These are phyloP conservation scores for Claviceps purpurea DNA, from an alignment of 2,329 filamentous ascomycete species.

Conservation along the genomic window DNA sequence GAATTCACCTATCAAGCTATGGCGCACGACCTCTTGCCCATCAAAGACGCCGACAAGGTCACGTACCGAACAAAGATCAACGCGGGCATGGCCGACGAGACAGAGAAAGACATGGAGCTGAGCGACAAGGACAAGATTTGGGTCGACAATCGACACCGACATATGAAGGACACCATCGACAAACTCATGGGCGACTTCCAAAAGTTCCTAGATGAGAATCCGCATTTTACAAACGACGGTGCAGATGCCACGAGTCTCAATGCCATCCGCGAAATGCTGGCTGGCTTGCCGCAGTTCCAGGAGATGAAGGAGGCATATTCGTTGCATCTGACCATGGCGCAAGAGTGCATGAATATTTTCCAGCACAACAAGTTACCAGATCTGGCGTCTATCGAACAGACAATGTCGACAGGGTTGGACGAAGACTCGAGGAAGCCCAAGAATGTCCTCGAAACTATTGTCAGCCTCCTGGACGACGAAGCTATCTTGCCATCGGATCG, in stretches of 20 bases:
- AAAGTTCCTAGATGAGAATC: constrained; percentile 80
- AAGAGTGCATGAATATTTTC: constrained; percentile 93
- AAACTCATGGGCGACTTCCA: constrained; percentile 88
- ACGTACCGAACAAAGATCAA: constrained; percentile 73
- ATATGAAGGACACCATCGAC: constrained; percentile 97
- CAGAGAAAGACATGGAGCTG: constrained; percentile 86
- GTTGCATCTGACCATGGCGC: constrained; percentile 88
- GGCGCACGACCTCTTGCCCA: constrained; percentile 83
- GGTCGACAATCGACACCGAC: constrained; percentile 84
- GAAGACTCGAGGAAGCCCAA: constrained; percentile 88
- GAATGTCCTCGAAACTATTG: constrained; percentile 72
- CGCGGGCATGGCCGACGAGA: constrained; percentile 52
- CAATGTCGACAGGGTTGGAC: constrained; percentile 79
- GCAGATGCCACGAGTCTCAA: constrained; percentile 61
- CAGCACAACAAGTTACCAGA: constrained; percentile 74
- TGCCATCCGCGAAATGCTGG: constrained; percentile 94
- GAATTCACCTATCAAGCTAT: constrained; percentile 99
- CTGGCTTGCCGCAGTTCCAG: constrained; percentile 84
- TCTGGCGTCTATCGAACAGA: constrained; percentile 79
- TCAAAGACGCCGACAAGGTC: constrained; percentile 79
- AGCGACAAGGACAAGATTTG: constrained; percentile 85
- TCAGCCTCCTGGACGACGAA: constrained; percentile 79
- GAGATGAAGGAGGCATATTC: constrained; percentile 93
- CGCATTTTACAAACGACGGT: constrained; percentile 70
- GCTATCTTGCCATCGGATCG: constrained; percentile 59